Percentiles rank a stretch among this genome's conserved stretches.
phyloP scores from a whole-genome alignment of 1,284 basidiomycete species.

The Rhodofomes roseus region DNA sequence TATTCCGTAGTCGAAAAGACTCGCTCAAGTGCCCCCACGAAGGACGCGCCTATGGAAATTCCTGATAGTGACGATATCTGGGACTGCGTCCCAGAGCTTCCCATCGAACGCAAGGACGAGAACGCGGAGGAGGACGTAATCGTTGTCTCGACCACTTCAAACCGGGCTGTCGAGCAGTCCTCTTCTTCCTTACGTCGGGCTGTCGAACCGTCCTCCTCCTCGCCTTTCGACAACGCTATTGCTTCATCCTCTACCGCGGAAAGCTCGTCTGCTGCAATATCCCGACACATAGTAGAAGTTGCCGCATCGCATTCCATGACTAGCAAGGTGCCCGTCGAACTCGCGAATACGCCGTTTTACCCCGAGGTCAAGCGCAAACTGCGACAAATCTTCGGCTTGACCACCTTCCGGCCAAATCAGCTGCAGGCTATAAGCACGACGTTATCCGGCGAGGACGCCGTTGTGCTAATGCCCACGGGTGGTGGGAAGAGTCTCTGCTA shows the following conservation, averaged over 20 bases:
- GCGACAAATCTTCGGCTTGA: conserved; percentile 63
- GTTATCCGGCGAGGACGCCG: conserved; percentile 81
- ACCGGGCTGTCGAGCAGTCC: neutral
- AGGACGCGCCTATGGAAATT: neutral
- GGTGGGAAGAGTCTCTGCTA: conserved; percentile 91
- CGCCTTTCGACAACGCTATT: neutral
- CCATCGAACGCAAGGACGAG: neutral
- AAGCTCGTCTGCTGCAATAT: neutral
- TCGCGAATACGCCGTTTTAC: conserved; percentile 37
- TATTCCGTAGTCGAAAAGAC: neutral
- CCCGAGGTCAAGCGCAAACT: conserved; percentile 63
- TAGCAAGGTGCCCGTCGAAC: neutral
- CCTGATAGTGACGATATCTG: conserved; percentile 14
- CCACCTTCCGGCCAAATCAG: conserved; percentile 80
- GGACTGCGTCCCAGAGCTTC: conserved; percentile 9
- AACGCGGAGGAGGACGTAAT: neutral
- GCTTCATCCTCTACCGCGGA: neutral
- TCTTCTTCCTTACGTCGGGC: neutral
- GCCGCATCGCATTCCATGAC: neutral
- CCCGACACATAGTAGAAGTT: neutral
- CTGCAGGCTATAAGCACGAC: conserved; percentile 84
- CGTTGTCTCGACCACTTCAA: neutral
- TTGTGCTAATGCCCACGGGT: conserved; percentile 96
- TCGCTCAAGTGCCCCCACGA: neutral
- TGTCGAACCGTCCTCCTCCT: neutral